These are phyloP conservation scores for Ilex paraguariensis DNA, from an alignment of 305 asterid genomes.

Conservation along the genomic window DNA sequence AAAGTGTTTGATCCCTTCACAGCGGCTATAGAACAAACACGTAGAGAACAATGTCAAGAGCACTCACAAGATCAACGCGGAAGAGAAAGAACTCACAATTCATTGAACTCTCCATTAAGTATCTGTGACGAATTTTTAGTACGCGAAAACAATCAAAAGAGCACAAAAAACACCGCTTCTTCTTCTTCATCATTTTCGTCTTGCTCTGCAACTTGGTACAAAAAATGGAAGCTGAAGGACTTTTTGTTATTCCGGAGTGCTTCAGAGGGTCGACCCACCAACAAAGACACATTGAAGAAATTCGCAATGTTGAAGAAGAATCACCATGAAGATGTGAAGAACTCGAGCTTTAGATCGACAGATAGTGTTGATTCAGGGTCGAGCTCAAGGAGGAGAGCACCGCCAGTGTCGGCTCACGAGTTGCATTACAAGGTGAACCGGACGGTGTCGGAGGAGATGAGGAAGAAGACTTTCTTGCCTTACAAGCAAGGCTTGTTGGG, in stretches of 20 bases:
- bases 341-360: background rate
- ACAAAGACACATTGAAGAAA: background rate
- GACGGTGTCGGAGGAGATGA: constrained; percentile 67
- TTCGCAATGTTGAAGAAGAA: background rate
- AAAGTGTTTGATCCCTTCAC: constrained; percentile 55
- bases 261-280: constrained; percentile 66
- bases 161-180: constrained; percentile 6
- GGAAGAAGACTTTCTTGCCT: constrained; percentile 61
- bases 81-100: constrained; percentile 24
- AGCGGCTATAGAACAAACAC: constrained; percentile 50
- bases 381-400: background rate
- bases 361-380: background rate
- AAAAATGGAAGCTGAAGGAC: constrained; percentile 80
- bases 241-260: constrained; percentile 75
- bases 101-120: constrained; percentile 30
- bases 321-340: background rate
- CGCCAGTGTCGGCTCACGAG: constrained; percentile 58
- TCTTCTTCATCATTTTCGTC: constrained; percentile 23
- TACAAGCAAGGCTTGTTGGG: constrained; percentile 47
- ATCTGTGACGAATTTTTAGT: constrained; percentile 62
- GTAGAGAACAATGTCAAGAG: constrained; percentile 18
- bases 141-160: constrained; percentile 23
- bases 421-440: constrained; percentile 51
- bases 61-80: constrained; percentile 21
- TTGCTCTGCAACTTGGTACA: constrained; percentile 50